phyloP scores from a whole-genome alignment of 139 green algal species.

The Astrephomene gubernaculifera region DNA sequence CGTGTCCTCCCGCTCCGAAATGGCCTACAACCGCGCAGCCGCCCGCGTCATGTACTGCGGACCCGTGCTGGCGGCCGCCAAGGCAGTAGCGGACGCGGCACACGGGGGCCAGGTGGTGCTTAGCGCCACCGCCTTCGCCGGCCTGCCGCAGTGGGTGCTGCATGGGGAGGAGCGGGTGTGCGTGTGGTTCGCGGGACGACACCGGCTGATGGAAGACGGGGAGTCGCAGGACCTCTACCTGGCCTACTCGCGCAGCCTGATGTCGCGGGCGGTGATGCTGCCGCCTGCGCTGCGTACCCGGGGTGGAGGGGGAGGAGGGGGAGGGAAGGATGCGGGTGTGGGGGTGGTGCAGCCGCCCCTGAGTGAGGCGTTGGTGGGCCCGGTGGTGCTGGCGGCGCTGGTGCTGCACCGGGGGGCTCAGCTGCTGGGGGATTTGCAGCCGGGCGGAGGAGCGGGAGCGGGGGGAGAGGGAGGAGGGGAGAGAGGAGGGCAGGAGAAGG shows the following conservation, averaged over 20 bases:
- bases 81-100: conserved; percentile 14
- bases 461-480: too few species aligned
- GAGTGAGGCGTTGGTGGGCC: conserved; percentile 22
- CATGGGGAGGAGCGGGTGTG: background rate
- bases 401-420: background rate
- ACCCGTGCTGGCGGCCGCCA: background rate
- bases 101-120: conserved; percentile 36
- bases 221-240: conserved; percentile 7
- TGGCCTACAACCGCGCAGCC: conserved; percentile 24
- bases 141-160: conserved; percentile 19
- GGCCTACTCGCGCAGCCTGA: background rate
- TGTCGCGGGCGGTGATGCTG: conserved; percentile 19
- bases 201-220: background rate
- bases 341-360: background rate
- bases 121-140: background rate
- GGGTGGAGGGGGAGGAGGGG: too few species aligned
- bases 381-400: conserved; percentile 20
- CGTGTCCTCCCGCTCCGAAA: background rate
- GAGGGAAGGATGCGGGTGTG: too few species aligned
- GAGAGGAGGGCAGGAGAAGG: too few species aligned
- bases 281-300: conserved; percentile 1
- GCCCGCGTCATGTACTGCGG: conserved; percentile 37
- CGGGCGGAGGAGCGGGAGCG: too few species aligned
- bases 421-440: background rate
- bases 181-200: conserved; percentile 7